phyloP scores from a whole-genome alignment of 2,329 filamentous ascomycete species.

The Magnaporthiopsis incrustans region DNA sequence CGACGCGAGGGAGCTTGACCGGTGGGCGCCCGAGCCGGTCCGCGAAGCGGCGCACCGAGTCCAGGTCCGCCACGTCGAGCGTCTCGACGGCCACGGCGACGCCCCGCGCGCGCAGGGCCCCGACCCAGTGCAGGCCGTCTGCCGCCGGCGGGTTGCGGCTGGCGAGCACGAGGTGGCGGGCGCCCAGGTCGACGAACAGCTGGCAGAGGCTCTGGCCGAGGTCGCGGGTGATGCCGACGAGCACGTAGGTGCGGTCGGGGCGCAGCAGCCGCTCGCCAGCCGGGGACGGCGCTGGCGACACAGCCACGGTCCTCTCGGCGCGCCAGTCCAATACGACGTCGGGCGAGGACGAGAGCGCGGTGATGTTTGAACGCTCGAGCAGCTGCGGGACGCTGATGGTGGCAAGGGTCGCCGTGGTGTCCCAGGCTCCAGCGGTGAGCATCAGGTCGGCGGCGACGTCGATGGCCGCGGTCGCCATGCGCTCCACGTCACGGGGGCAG shows the following conservation, averaged over 20 bases:
- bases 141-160: slow-evolving; percentile 27
- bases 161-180: slow-evolving; percentile 29
- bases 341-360: slow-evolving; percentile 14
- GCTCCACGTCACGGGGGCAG: not conserved
- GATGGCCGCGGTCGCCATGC: not conserved
- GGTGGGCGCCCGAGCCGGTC: slow-evolving; percentile 9
- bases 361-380: not conserved
- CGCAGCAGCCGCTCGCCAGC: slow-evolving; percentile 16
- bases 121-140: slow-evolving; percentile 22
- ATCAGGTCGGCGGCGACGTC: slow-evolving; percentile 6
- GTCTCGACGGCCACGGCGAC: slow-evolving; percentile 17
- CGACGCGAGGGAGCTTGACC: slow-evolving; percentile 22
- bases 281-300: slow-evolving; percentile 10
- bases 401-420: not conserved
- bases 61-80: slow-evolving; percentile 21
- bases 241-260: slow-evolving; percentile 27
- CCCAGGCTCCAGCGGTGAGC: slow-evolving; percentile 14
- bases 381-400: slow-evolving; percentile 19
- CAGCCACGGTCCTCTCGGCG: slow-evolving; percentile 21
- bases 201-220: slow-evolving; percentile 34
- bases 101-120: slow-evolving; percentile 18
- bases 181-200: slow-evolving; percentile 29
- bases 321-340: slow-evolving; percentile 31
- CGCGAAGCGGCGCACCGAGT: slow-evolving; percentile 22
- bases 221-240: slow-evolving; percentile 34